These are phyloP conservation scores for Neopestalotiopsis sp. DNA, from an alignment of 2,329 filamentous ascomycete species.

Conservation along the genomic window DNA sequence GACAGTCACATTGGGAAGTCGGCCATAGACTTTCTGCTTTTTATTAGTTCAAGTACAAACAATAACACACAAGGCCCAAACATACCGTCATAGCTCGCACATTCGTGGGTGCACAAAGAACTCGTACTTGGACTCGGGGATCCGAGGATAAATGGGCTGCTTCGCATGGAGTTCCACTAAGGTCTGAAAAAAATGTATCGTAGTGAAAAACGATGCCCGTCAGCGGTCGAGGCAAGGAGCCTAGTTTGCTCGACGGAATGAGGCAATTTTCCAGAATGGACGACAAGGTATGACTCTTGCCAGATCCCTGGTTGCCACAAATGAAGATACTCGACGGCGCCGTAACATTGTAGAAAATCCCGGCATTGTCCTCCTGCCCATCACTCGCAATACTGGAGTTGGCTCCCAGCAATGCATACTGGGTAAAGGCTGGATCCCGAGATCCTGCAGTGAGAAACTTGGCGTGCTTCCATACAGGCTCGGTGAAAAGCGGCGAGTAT, in stretches of 20 bases:
- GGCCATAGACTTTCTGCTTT: constrained; percentile 44
- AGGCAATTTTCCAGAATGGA: constrained; percentile 64
- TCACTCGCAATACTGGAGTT: constrained; percentile 2
- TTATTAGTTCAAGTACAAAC: constrained; percentile 13
- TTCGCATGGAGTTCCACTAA: constrained; percentile 59
- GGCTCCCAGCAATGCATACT: constrained; percentile 29
- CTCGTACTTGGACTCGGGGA: constrained; percentile 49
- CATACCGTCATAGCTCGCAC: constrained; percentile 42
- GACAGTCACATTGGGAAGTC: constrained; percentile 49
- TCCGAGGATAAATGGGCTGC: constrained; percentile 59
- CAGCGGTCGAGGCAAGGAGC: constrained; percentile 52
- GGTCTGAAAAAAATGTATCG: constrained; percentile 57
- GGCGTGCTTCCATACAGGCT: constrained; percentile 21
- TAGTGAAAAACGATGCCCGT: constrained; percentile 71
- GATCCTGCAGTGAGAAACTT: neutral
- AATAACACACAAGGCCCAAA: neutral
- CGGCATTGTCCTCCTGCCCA: constrained; percentile 27
- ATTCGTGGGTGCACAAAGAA: constrained; percentile 62
- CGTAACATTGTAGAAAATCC: constrained; percentile 51
- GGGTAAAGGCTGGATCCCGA: constrained; percentile 20
- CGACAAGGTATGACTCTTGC: constrained; percentile 66
- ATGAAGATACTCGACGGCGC: constrained; percentile 65
- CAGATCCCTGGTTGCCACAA: constrained; percentile 68
- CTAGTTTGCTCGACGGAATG: constrained; percentile 46
- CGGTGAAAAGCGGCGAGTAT: constrained; percentile 26